Base-by-base conservation (phyloP, 164 flowering plant genomes). In the Berberis thunbergii region DNA sequence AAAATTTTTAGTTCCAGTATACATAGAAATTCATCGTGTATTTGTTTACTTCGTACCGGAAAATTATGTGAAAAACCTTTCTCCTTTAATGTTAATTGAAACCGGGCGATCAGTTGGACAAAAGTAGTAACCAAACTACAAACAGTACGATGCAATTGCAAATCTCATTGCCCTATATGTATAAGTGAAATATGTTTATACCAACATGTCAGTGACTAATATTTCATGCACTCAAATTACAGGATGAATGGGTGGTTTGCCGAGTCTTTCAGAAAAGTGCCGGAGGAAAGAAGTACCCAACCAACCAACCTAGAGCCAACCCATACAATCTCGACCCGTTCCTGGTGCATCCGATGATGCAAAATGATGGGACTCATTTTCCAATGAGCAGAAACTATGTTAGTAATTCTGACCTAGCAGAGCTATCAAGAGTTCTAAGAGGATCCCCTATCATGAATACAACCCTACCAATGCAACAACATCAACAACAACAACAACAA, bases 211-310 rank as follows among this genome's bases (percentile, higher is more conserved):
- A 26, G 26, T 26, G 26, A 26, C 26, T 26, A 26, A 26, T 26
- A 26, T 26, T 26, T 26, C 26, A 26, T 26, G 26, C n/a, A n/a
- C n/a, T 26, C 26, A 26, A 26, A 26, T 26, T 26, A 64, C 96
- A 93, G 86, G 98, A 93, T 56, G 98, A 88, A 77, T 93, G 98
- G 98, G 97, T 93, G 65, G 92, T 93, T 13, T 93, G 98, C 75
- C 85, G 98, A 0, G 87, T 93, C 38, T 93, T 93, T 64, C 91
- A 87, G 59, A 93, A 93, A 78, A 93, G 82, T 43, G 76, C 80
- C 0, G 86, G 80, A 0, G 81, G 67, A 39, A 90, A 88, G 72
- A 90, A 90, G 68, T 88, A 79, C 77, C 81, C 89, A 0, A 42
- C 84, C 43, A 69, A 64, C 70, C 82, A 75, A 67, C 41, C 83